A percentile compares a stretch with the other conserved stretches of the same genome.
Evolutionary conservation across 495 filamentous ascomycete genomes (phyloP).

Genomic region (Hyaloscypha hepaticicola): DNA sequence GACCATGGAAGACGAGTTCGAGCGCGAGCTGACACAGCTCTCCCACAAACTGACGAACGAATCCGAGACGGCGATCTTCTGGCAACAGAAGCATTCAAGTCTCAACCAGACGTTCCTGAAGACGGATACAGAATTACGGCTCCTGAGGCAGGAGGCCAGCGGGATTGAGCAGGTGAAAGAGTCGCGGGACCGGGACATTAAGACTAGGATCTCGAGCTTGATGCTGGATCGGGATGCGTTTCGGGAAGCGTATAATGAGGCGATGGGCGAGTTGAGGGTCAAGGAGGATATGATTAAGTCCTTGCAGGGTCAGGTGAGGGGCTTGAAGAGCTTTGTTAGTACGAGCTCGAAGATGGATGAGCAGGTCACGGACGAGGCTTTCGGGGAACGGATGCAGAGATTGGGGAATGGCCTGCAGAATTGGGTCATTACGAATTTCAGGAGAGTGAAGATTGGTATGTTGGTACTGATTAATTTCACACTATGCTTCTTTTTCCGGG

Average conservation of each 20-base stretch:
- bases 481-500: background rate
- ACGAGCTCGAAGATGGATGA: slow-evolving; percentile 44
- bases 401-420: slow-evolving; percentile 57
- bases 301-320: slow-evolving; percentile 47
- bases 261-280: slow-evolving; percentile 36
- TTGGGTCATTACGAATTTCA: slow-evolving; percentile 56
- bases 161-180: slow-evolving; percentile 38
- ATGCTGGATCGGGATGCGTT: slow-evolving; percentile 44
- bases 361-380: slow-evolving; percentile 54
- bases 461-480: background rate
- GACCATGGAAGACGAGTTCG: slow-evolving; percentile 46
- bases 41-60: slow-evolving; percentile 44
- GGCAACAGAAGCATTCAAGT: slow-evolving; percentile 45
- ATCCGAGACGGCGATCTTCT: slow-evolving; percentile 44
- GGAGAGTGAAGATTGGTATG: slow-evolving; percentile 50
- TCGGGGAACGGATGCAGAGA: slow-evolving; percentile 46
- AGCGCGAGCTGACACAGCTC: slow-evolving; percentile 46
- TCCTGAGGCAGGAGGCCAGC: slow-evolving; percentile 43
- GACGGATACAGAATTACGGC: slow-evolving; percentile 42
- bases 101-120: slow-evolving; percentile 44
- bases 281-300: slow-evolving; percentile 45
- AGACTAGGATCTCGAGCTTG: slow-evolving; percentile 28
- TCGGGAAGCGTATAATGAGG: slow-evolving; percentile 41
- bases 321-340: slow-evolving; percentile 57
- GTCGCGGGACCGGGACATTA: slow-evolving; percentile 35